Percentiles rank a stretch among this genome's conserved stretches.
phyloP scores from a whole-genome alignment of 192 early-diverging fungal species.

The Coemansia erecta region DNA sequence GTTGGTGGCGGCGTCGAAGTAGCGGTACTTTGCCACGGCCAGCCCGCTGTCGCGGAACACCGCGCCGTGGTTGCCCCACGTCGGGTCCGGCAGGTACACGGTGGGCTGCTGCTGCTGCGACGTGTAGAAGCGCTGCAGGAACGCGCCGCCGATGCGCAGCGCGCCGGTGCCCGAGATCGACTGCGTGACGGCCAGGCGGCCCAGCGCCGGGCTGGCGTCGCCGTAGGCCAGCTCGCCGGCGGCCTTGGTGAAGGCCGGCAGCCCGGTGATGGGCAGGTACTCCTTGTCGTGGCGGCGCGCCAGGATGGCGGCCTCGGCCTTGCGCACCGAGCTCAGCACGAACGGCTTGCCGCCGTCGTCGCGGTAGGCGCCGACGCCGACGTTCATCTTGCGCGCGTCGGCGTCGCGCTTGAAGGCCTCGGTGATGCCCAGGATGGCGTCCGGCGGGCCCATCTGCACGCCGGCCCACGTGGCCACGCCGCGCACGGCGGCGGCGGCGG shows the following conservation, averaged over 20 bases:
- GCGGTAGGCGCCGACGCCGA: constrained; percentile 97
- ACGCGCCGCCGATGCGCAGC: constrained; percentile 87
- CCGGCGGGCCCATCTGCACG: constrained; percentile 63
- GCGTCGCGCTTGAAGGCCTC: constrained; percentile 93
- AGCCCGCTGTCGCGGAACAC: constrained; percentile 91
- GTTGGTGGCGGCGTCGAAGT: constrained; percentile 92
- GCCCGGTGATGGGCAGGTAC: constrained; percentile 94
- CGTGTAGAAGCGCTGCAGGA: constrained; percentile 76
- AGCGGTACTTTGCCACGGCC: constrained; percentile 83
- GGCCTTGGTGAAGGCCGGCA: constrained; percentile 77
- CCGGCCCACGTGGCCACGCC: constrained; percentile 28
- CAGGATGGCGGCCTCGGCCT: constrained; percentile 81
- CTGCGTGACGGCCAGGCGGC: constrained; percentile 81
- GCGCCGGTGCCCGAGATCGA: constrained; percentile 98
- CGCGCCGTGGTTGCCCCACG: constrained; percentile 97
- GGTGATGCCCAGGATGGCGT: constrained; percentile 83
- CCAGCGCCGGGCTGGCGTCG: constrained; percentile 65
- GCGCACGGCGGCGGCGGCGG: constrained; percentile 9
- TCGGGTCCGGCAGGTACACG: constrained; percentile 89
- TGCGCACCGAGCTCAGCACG: constrained; percentile 83
- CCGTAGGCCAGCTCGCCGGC: constrained; percentile 87
- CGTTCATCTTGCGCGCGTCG: constrained; percentile 93
- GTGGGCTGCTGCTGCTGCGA: constrained; percentile 75
- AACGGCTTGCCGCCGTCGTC: constrained; percentile 91
- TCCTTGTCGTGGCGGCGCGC: constrained; percentile 82